These are phyloP conservation scores for Aegilops umbellulata DNA, from an alignment of 176 grass and related monocot genomes.

Conservation along the genomic window DNA sequence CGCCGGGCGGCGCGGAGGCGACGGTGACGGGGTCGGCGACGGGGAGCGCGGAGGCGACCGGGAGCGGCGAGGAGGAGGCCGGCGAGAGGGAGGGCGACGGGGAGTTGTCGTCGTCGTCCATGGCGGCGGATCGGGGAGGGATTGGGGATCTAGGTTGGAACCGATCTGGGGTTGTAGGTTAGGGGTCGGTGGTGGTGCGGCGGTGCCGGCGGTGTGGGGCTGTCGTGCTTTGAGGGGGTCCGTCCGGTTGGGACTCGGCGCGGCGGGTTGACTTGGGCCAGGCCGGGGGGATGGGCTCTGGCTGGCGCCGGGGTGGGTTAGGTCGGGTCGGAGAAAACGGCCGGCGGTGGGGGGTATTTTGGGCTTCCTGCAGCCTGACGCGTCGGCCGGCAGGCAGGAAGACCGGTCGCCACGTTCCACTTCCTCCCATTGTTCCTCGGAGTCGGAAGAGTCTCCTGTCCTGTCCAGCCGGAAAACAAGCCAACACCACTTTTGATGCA, in stretches of 20 bases:
- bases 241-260: slow-evolving; percentile 33
- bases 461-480: no score
- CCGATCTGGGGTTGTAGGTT: slow-evolving; percentile 22
- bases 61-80: background rate
- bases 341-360: slow-evolving; percentile 43
- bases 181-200: slow-evolving; percentile 51
- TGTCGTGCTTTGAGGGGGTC: slow-evolving; percentile 43
- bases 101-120: slow-evolving; percentile 51
- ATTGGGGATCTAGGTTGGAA: slow-evolving; percentile 15
- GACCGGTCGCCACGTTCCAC: slow-evolving; percentile 37
- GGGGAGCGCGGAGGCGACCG: slow-evolving; percentile 27
- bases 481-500: no score
- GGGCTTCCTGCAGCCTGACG: slow-evolving; percentile 37
- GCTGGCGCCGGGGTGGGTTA: slow-evolving; percentile 25
- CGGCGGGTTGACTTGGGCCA: slow-evolving; percentile 45
- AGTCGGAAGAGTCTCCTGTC: background rate
- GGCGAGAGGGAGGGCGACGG: background rate
- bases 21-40: slow-evolving; percentile 42
- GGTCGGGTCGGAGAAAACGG: slow-evolving; percentile 27
- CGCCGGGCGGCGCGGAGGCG: slow-evolving; percentile 46
- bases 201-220: slow-evolving; percentile 57
- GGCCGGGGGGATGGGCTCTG: slow-evolving; percentile 43
- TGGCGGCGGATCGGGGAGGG: slow-evolving; percentile 1
- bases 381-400: slow-evolving; percentile 56
- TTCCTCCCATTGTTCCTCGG: background rate